phyloP scores from a whole-genome alignment of 2,329 filamentous ascomycete species.

The Colletotrichum cuscutae region DNA sequence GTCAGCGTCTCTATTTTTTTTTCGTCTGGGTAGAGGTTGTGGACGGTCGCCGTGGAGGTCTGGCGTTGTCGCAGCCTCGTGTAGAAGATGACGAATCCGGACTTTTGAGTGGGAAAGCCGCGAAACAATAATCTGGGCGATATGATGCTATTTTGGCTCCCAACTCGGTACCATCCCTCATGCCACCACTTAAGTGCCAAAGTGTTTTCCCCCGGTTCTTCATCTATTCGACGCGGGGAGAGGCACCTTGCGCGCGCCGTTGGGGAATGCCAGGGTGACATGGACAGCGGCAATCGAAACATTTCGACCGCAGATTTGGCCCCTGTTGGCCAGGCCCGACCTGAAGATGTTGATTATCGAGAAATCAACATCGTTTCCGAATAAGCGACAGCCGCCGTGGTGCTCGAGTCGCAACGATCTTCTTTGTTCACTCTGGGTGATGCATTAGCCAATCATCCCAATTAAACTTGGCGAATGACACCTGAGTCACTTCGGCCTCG shows the following conservation, averaged over 20 bases:
- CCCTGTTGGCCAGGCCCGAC: background rate
- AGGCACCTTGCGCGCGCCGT: background rate
- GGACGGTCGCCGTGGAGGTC: background rate
- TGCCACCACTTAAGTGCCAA: background rate
- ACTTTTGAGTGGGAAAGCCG: background rate
- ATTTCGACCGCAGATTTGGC: slow-evolving; percentile 13
- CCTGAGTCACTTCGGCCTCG: slow-evolving; percentile 20
- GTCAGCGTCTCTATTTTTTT: background rate
- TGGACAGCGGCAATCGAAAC: slow-evolving; percentile 32
- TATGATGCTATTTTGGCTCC: slow-evolving; percentile 26
- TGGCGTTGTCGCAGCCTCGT: slow-evolving; percentile 24
- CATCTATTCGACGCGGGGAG: slow-evolving; percentile 8
- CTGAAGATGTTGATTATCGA: background rate
- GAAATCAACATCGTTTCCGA: slow-evolving; percentile 5
- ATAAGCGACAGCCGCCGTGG: slow-evolving; percentile 25
- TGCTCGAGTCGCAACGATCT: slow-evolving; percentile 16
- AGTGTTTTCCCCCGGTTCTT: background rate
- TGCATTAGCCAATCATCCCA: background rate
- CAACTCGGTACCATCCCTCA: slow-evolving; percentile 1
- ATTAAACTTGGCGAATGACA: background rate
- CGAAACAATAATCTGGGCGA: slow-evolving; percentile 18
- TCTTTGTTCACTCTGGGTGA: background rate
- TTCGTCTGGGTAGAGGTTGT: background rate
- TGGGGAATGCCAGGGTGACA: background rate
- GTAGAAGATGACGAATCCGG: slow-evolving; percentile 2